These are phyloP conservation scores for Hypholoma sublateritium DNA, from an alignment of 768 basidiomycete genomes.

Conservation along the genomic window DNA sequence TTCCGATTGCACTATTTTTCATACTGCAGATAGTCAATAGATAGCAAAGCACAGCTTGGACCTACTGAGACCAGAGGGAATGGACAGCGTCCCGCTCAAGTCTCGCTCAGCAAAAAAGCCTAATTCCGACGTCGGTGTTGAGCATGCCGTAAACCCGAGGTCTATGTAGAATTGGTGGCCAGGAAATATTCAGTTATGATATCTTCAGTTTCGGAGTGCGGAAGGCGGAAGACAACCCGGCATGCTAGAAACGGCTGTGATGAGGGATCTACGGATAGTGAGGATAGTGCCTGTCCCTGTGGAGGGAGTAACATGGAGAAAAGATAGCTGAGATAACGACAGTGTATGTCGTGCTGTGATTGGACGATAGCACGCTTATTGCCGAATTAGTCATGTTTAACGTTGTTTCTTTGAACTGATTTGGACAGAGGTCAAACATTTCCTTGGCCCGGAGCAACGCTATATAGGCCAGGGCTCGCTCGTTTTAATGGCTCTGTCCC, in stretches of 20 bases:
- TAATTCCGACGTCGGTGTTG: too few species aligned
- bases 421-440: slow-evolving; percentile 4
- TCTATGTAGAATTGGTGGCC: too few species aligned
- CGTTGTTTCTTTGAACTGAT: slow-evolving; percentile 9
- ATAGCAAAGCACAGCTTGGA: too few species aligned
- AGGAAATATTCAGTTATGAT: too few species aligned
- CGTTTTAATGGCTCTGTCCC: slow-evolving; percentile 3
- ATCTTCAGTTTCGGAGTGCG: not conserved
- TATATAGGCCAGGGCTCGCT: slow-evolving; percentile 1
- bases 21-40: too few species aligned
- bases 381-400: slow-evolving; percentile 8
- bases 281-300: slow-evolving; percentile 6
- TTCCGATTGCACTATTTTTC: too few species aligned
- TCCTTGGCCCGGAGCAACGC: slow-evolving; percentile 1
- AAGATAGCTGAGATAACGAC: slow-evolving; percentile 8
- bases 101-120: too few species aligned
- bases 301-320: slow-evolving; percentile 5
- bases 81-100: too few species aligned
- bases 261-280: not conserved
- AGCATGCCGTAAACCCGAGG: too few species aligned
- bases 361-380: slow-evolving; percentile 19
- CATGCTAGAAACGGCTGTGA: not conserved
- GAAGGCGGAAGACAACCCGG: not conserved
- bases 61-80: too few species aligned
- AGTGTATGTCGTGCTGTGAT: slow-evolving; percentile 12